These are phyloP conservation scores for Corynascus novoguineensis DNA, from an alignment of 495 filamentous ascomycete species.

Conservation along the genomic window DNA sequence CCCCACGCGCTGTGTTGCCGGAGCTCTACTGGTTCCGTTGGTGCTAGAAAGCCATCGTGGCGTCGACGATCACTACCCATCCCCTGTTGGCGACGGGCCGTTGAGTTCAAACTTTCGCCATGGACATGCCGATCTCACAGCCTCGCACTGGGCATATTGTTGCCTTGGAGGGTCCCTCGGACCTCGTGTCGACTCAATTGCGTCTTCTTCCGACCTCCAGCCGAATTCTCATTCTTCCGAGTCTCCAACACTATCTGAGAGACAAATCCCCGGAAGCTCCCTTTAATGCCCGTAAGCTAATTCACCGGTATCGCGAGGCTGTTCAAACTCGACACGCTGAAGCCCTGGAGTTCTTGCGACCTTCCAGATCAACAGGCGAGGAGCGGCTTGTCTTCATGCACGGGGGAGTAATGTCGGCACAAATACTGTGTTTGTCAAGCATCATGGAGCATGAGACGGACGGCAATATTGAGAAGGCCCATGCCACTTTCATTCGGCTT, in stretches of 20 bases:
- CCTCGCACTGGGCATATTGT: conserved; percentile 38
- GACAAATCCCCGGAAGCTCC: conserved; percentile 16
- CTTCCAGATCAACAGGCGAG: conserved; percentile 31
- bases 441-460: conserved; percentile 41
- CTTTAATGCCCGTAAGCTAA: conserved; percentile 36
- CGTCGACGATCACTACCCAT: conserved; percentile 8
- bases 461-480: conserved; percentile 38
- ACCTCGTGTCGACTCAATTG: conserved; percentile 46
- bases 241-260: conserved; percentile 34
- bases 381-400: conserved; percentile 48
- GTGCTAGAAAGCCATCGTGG: background rate
- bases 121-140: conserved; percentile 9
- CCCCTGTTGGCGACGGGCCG: background rate
- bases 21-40: background rate
- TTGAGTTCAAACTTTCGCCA: background rate
- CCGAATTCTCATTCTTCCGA: conserved; percentile 45
- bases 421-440: conserved; percentile 37
- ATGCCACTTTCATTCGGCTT: conserved; percentile 40
- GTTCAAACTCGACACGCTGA: conserved; percentile 35
- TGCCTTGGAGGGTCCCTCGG: conserved; percentile 46
- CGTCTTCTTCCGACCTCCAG: conserved; percentile 45
- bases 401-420: conserved; percentile 45
- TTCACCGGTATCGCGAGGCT: conserved; percentile 40
- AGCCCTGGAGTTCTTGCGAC: conserved; percentile 41
- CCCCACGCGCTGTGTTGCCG: background rate